Evolutionary conservation across 2,329 filamentous ascomycete species (phyloP).

Genomic region (Colletotrichum cordylinicola): DNA sequence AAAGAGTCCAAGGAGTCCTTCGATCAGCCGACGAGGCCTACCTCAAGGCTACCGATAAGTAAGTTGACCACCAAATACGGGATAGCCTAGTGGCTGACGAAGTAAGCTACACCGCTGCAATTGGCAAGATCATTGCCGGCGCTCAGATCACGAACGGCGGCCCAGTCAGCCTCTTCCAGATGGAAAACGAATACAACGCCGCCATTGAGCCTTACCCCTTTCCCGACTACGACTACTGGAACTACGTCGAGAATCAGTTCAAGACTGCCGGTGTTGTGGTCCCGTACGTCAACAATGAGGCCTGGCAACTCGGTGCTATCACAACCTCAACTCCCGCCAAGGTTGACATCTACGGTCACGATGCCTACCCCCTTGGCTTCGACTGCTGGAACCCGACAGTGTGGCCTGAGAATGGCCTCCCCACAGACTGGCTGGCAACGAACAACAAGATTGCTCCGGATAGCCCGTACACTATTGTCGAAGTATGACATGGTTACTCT

Average conservation of each 20-base stretch:
- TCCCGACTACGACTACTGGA: conserved; percentile 70
- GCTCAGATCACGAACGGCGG: conserved; percentile 79
- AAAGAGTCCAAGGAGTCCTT: conserved; percentile 62
- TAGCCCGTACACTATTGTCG: conserved; percentile 70
- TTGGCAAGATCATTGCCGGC: conserved; percentile 66
- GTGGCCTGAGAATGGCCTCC: conserved; percentile 65
- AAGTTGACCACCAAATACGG: conserved; percentile 24
- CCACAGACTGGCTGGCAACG: conserved; percentile 59
- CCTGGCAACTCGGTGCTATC: conserved; percentile 38
- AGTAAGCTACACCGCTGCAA: conserved; percentile 58
- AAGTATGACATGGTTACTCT: conserved; percentile 37
- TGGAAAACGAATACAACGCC: conserved; percentile 69
- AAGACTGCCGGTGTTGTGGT: conserved; percentile 69
- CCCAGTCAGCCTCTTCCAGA: conserved; percentile 73
- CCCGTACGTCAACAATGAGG: conserved; percentile 75
- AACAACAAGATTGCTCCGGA: conserved; percentile 68
- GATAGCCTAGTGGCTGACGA: background rate
- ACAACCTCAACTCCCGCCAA: conserved; percentile 22
- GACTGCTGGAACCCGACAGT: conserved; percentile 50
- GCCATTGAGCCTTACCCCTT: conserved; percentile 46
- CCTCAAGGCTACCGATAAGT: conserved; percentile 66
- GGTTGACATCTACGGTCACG: conserved; percentile 55
- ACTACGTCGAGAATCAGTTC: conserved; percentile 68
- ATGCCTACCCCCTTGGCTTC: conserved; percentile 50
- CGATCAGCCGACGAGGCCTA: conserved; percentile 63